Conservation (phyloP, 345 rosid species). For the Noccaea caerulescens region DNA sequence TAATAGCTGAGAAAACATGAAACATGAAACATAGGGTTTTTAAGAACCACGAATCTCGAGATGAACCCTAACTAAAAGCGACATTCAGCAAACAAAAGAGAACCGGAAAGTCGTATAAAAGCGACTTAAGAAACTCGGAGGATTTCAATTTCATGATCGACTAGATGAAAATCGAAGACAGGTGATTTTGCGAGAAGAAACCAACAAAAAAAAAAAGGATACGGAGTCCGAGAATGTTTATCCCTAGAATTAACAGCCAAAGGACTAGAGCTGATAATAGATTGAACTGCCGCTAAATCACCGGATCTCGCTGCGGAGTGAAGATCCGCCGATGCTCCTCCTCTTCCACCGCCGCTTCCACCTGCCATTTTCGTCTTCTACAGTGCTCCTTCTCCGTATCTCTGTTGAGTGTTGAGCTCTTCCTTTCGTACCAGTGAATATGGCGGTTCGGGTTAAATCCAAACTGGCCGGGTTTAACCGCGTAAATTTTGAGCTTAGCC, state of each 20-base stretch:
- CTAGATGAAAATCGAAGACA: background rate
- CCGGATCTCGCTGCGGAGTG: conserved; percentile 96
- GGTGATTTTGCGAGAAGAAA: background rate
- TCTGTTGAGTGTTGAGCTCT: conserved; percentile 22
- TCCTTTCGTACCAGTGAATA: conserved; percentile 25
- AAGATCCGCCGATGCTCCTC: conserved; percentile 49
- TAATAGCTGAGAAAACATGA: background rate
- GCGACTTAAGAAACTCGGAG: background rate
- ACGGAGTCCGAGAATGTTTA: conserved; percentile 97
- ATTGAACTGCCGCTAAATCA: conserved; percentile 62
- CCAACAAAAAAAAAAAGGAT: conserved; percentile 47
- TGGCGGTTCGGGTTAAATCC: conserved; percentile 14
- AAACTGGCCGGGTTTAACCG: conserved; percentile 2
- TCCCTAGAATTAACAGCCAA: conserved; percentile 80
- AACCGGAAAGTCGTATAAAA: background rate
- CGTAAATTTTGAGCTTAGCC: background rate
- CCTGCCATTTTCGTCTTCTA: conserved; percentile 37
- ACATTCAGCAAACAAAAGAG: conserved; percentile 3
- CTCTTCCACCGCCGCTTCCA: conserved; percentile 34
- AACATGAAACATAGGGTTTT: background rate
- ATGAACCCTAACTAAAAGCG: conserved; percentile 9
- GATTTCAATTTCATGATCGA: background rate
- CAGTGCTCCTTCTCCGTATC: conserved; percentile 7
- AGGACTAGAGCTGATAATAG: conserved; percentile 66
- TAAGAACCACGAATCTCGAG: background rate